These are phyloP conservation scores for Salix brachista DNA, from an alignment of 345 rosid genomes.

Conservation along the genomic window DNA sequence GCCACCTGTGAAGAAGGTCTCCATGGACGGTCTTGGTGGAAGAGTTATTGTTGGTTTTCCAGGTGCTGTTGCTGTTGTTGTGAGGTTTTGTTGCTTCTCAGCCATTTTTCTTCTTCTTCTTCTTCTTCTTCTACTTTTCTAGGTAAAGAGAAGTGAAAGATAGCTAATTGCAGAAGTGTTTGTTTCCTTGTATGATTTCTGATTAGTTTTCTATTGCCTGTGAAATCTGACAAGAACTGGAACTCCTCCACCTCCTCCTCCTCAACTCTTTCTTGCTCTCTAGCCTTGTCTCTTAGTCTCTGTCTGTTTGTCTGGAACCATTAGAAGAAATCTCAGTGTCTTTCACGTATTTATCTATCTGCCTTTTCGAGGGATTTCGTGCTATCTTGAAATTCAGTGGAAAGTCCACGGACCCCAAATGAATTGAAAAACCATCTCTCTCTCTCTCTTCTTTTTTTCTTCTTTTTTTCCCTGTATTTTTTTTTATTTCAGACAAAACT, in stretches of 20 bases:
- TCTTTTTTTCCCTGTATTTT: too few relatives aligned
- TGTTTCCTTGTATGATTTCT: too few relatives aligned
- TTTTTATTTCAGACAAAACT: too few relatives aligned
- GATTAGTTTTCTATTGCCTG: too few relatives aligned
- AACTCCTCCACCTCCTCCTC: too few relatives aligned
- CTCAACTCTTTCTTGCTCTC: too few relatives aligned
- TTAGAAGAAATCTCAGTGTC: background rate
- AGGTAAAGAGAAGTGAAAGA: background rate
- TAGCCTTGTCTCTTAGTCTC: too few relatives aligned
- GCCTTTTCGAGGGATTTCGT: slow-evolving; percentile 19
- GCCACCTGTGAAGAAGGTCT: slow-evolving; percentile 46
- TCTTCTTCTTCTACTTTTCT: background rate
- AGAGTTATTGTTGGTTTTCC: slow-evolving; percentile 64
- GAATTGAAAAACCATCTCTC: too few relatives aligned
- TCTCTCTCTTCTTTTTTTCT: too few relatives aligned
- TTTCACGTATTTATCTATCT: background rate
- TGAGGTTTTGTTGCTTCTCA: slow-evolving; percentile 29
- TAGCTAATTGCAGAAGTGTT: background rate
- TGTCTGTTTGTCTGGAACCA: too few relatives aligned
- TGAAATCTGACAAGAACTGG: too few relatives aligned
- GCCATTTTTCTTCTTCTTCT: slow-evolving; percentile 34
- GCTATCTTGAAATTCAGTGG: slow-evolving; percentile 21
- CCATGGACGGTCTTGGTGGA: slow-evolving; percentile 61
- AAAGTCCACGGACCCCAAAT: slow-evolving; percentile 16
- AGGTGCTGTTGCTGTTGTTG: slow-evolving; percentile 29